phyloP scores from a whole-genome alignment of 257 asterid species.

The Linderniella brevidens region DNA sequence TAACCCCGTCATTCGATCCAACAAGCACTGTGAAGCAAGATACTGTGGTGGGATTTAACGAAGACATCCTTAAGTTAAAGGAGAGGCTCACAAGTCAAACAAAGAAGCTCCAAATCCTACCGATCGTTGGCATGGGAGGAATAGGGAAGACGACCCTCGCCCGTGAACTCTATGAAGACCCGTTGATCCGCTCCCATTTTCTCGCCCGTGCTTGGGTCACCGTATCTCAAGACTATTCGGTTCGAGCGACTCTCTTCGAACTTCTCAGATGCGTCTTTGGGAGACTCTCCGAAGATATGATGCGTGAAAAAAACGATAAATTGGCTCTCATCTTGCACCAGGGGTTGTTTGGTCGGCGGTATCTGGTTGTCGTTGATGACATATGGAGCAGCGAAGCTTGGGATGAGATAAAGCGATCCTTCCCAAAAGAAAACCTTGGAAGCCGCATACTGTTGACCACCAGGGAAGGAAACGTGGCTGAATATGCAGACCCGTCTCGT shows the following conservation, averaged over 20 bases:
- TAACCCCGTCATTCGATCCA: background rate
- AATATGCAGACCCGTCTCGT: background rate
- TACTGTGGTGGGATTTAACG: conserved; percentile 7
- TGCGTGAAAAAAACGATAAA: background rate
- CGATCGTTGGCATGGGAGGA: conserved; percentile 4
- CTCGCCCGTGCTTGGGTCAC: background rate
- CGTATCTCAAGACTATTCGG: background rate
- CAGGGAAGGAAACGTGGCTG: background rate
- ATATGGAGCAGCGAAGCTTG: background rate
- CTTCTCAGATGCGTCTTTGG: background rate
- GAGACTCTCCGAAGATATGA: background rate
- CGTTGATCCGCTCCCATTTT: background rate
- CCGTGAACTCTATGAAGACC: background rate
- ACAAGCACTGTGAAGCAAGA: background rate
- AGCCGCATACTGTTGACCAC: conserved; percentile 1
- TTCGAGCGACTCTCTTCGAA: background rate
- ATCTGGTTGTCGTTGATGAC: background rate
- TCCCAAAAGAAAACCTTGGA: background rate
- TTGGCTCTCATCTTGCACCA: background rate
- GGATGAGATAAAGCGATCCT: background rate
- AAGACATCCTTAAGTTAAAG: conserved; percentile 2
- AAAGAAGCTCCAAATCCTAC: conserved; percentile 5
- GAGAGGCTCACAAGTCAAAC: background rate
- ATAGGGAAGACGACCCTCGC: background rate
- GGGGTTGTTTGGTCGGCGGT: background rate